These are phyloP conservation scores for Debaryomyces sp. DNA, from an alignment of 1,139 yeast species.

Conservation along the genomic window DNA sequence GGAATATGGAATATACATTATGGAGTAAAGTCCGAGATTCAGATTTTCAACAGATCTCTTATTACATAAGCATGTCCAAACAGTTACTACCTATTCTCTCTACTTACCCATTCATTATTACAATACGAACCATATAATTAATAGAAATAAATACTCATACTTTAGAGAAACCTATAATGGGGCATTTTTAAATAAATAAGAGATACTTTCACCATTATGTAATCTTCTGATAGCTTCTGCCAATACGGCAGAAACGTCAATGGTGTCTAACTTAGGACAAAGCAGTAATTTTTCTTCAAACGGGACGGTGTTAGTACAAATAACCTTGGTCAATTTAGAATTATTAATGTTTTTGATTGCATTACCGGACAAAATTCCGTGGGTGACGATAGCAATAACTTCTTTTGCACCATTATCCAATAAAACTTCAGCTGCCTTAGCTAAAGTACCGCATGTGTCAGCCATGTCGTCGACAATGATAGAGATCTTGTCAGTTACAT, in stretches of 20 bases:
- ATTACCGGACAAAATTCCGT: constrained; percentile 74
- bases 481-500: constrained; percentile 70
- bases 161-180: constrained; percentile 25
- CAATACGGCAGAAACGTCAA: constrained; percentile 71
- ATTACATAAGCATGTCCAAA: neutral
- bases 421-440: constrained; percentile 73
- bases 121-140: neutral
- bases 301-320: constrained; percentile 79
- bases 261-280: constrained; percentile 62
- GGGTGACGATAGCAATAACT: constrained; percentile 78
- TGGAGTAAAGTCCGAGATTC: neutral
- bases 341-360: constrained; percentile 65
- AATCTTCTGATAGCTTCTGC: constrained; percentile 83
- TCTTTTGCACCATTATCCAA: constrained; percentile 65
- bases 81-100: neutral
- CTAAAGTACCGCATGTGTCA: constrained; percentile 80
- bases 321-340: constrained; percentile 59
- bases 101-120: neutral
- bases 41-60: neutral
- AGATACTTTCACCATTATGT: constrained; percentile 82
- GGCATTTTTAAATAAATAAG: constrained; percentile 65
- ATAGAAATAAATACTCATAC: neutral
- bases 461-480: constrained; percentile 82
- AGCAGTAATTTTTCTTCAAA: constrained; percentile 51
- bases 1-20: neutral